These are phyloP conservation scores for Triticum urartu DNA, from an alignment of 176 grass and related monocot species.

Conservation along the genomic window DNA sequence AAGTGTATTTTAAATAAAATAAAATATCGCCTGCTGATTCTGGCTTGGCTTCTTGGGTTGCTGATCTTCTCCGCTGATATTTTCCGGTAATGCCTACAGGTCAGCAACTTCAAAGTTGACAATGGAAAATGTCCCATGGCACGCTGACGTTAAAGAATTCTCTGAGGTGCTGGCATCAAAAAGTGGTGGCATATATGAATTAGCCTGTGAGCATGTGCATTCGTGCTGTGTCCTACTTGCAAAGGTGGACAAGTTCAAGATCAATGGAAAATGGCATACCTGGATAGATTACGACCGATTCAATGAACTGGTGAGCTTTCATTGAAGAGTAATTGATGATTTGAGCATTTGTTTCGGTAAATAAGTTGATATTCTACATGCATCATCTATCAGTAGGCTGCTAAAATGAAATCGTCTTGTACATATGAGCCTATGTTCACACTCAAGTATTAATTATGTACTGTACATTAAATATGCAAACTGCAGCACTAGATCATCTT, in stretches of 20 bases:
- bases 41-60: background rate
- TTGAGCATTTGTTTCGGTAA: background rate
- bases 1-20: conserved; percentile 25
- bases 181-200: conserved; percentile 71
- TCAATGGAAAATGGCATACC: conserved; percentile 85
- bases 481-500: background rate
- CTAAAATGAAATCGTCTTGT: background rate
- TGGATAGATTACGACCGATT: conserved; percentile 95
- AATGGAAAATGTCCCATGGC: conserved; percentile 99
- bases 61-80: background rate
- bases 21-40: background rate
- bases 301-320: conserved; percentile 81
- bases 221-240: conserved; percentile 93
- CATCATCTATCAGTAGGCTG: background rate
- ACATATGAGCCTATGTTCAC: background rate
- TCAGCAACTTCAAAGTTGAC: conserved; percentile 95
- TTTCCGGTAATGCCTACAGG: conserved; percentile 37
- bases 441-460: background rate
- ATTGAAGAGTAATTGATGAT: background rate
- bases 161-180: conserved; percentile 81
- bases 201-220: conserved; percentile 93
- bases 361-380: background rate
- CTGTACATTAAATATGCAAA: background rate
- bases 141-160: conserved; percentile 87
- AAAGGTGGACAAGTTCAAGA: conserved; percentile 84